Conservation (phyloP, 768 basidiomycete genomes). For the Boletus speciosus region DNA sequence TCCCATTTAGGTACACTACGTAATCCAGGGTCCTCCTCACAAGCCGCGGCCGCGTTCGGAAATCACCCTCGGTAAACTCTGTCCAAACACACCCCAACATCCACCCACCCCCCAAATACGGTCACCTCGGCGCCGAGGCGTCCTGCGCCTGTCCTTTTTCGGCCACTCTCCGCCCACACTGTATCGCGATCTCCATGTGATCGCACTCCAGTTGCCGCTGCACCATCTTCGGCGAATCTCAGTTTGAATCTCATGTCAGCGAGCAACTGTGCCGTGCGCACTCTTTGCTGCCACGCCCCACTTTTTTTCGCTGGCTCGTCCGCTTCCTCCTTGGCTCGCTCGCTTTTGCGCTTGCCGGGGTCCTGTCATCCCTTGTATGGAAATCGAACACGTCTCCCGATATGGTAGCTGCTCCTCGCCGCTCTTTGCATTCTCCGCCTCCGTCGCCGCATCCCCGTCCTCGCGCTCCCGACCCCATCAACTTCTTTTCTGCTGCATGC, state of each 20-base stretch:
- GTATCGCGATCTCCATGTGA: conserved; percentile 34
- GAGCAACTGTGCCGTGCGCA: conserved; percentile 16
- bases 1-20: conserved; percentile 26
- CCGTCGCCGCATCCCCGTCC: conserved; percentile 10
- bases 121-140: conserved; percentile 42
- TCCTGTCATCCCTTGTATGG: conserved; percentile 21
- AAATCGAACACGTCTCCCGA: conserved; percentile 16
- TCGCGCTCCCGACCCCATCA: conserved; percentile 21
- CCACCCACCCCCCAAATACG: conserved; percentile 15
- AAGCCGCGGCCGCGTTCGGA: conserved; percentile 39
- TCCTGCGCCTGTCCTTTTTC: conserved; percentile 26
- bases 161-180: conserved; percentile 32
- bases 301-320: conserved; percentile 20
- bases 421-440: conserved; percentile 12
- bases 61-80: conserved; percentile 37
- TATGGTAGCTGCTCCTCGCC: conserved; percentile 4
- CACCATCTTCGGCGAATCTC: conserved; percentile 33
- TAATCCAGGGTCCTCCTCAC: conserved; percentile 33
- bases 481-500: conserved; percentile 17
- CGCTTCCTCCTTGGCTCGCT: conserved; percentile 30
- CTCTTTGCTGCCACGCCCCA: conserved; percentile 24
- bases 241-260: conserved; percentile 29
- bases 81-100: conserved; percentile 22
- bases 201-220: conserved; percentile 33
- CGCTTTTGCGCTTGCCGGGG: conserved; percentile 30